Evolutionary conservation across 1,139 yeast species (phyloP).

Genomic region (Zygosaccharomyces pseudobailii): DNA sequence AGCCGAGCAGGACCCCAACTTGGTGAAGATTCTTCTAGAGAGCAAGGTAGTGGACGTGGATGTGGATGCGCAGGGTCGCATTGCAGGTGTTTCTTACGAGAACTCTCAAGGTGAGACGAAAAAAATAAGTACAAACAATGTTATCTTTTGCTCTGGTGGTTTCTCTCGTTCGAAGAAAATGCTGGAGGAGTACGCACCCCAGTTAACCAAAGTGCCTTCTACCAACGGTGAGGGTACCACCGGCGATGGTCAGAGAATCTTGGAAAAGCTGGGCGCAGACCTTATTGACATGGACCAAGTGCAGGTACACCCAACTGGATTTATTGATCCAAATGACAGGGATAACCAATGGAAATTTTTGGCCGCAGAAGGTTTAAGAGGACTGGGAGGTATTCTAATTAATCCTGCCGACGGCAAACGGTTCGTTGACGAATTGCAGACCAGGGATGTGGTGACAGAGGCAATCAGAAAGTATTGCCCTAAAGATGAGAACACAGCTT

Average conservation of each 20-base stretch:
- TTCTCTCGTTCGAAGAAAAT: constrained; percentile 41
- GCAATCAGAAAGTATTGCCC: constrained; percentile 36
- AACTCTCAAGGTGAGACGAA: constrained; percentile 31
- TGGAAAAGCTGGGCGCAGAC: constrained; percentile 53
- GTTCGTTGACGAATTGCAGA: constrained; percentile 66
- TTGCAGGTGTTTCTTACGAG: constrained; percentile 49
- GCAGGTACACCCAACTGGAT: constrained; percentile 81
- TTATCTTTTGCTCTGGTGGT: constrained; percentile 79
- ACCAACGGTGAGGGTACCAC: constrained; percentile 73
- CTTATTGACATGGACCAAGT: constrained; percentile 72
- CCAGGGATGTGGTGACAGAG: constrained; percentile 64
- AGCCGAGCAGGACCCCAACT: constrained; percentile 46
- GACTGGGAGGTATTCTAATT: constrained; percentile 69
- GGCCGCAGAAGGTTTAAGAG: constrained; percentile 76
- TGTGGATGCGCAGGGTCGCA: constrained; percentile 32
- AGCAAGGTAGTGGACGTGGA: constrained; percentile 54
- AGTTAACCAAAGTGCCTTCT: constrained; percentile 57
- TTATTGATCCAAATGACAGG: constrained; percentile 59
- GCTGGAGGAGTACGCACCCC: constrained; percentile 63
- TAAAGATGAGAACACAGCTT: constrained; percentile 40
- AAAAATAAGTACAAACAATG: constrained; percentile 37
- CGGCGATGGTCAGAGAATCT: constrained; percentile 68
- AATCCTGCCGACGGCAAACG: constrained; percentile 55
- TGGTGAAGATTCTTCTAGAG: constrained; percentile 50
- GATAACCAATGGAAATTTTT: constrained; percentile 54